Conservation (phyloP, 2,329 filamentous ascomycete genomes). For the Pseudocercospora fuligena region DNA sequence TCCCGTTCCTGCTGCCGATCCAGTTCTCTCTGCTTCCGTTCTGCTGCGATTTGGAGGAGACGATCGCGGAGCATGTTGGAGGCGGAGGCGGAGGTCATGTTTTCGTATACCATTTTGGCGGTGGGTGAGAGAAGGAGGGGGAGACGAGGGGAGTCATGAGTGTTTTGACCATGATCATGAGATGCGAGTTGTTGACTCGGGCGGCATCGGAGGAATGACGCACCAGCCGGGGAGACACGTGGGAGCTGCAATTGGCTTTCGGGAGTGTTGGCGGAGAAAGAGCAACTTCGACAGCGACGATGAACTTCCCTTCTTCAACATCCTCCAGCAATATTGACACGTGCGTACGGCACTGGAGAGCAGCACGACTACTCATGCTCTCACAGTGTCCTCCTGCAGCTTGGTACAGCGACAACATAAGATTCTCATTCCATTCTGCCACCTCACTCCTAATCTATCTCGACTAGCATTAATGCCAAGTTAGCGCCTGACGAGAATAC, state of each 20-base stretch:
- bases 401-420: no score
- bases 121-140: background rate
- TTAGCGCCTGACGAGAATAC: no score
- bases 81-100: background rate
- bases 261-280: background rate
- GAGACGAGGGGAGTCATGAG: background rate
- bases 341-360: background rate
- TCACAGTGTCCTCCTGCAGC: no score
- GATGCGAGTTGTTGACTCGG: background rate
- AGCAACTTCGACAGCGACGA: no score
- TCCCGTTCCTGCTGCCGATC: background rate
- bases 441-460: no score
- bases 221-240: background rate
- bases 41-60: background rate
- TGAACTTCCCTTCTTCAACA: background rate
- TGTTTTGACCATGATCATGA: background rate
- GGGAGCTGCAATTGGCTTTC: slow-evolving; percentile 1
- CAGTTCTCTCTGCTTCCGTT: background rate
- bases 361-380: no score
- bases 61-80: background rate
- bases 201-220: slow-evolving; percentile 7
- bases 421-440: no score
- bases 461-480: no score
- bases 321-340: background rate
- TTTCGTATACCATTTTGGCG: background rate